Evolutionary conservation across 2,329 filamentous ascomycete species (phyloP), one percentile per base, ranked within the genome.

Genomic region (Claviceps sp.): DNA sequence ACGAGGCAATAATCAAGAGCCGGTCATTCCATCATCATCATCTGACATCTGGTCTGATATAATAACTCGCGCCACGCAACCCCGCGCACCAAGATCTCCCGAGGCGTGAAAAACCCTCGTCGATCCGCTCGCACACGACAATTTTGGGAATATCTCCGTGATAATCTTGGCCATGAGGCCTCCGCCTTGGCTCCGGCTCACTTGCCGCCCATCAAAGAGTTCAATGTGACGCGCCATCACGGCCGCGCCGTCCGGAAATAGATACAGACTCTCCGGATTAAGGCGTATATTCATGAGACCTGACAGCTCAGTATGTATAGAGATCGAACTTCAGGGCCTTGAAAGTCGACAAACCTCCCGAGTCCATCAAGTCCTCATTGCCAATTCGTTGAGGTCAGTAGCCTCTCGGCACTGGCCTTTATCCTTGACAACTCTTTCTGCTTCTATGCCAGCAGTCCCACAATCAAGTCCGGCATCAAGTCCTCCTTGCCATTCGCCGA

Each of bases 201-300:
- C 80, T 80, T 4, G 87, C 87, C 0, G 10, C 76, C 84, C 55
- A 78, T 70, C 51, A 93, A 67, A 65, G 91, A 87, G 5, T 61
- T 65, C 53, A 34, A 91, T 68, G 67, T 91, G 87, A 40, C 87
- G 82, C 16, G 88, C 87, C 19, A 93, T 85, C 78, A 93, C 81
- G 19, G 80, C 84, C 71, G 65, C 2, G 74, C 84, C 0, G 84
- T 86, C 4, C 87, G 86, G 1, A 77, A 72, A 61, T 93, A 93
- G 2, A 84, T 10, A 34, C 30, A 34, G 3, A 30, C 30, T 81
- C 50, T 65, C 70, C 7, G 78, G 76, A 55, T 78, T 34, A 74
- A 1, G 87, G 87, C 70, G 93, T 93, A 65, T 91, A 93, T 0
- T 79, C 80, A 45, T 73, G 70, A 62, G 90, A 91, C 56, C 83